These are phyloP conservation scores for Coffea humblotiana DNA, from an alignment of 305 asterid species.

Conservation along the genomic window DNA sequence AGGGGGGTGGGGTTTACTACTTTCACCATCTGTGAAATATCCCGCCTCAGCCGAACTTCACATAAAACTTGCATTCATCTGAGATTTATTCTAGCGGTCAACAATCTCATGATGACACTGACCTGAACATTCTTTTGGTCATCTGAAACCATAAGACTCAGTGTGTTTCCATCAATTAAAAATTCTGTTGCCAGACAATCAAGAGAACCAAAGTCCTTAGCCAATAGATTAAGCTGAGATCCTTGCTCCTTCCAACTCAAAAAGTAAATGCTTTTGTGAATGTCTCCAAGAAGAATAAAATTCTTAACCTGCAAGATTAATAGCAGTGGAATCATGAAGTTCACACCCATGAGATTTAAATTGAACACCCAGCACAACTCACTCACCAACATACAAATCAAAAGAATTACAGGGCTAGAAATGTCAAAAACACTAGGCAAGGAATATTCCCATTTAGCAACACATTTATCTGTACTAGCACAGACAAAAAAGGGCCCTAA, in stretches of 20 bases:
- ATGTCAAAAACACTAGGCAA: constrained; percentile 10
- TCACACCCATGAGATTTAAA: not conserved
- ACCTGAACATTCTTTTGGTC: constrained; percentile 99
- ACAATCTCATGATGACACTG: constrained; percentile 14
- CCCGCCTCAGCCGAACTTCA: not conserved
- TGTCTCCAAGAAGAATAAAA: constrained; percentile 92
- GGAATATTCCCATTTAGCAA: not conserved
- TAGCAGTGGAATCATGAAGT: not conserved
- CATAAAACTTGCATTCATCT: not conserved
- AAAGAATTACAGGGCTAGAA: not conserved
- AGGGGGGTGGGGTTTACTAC: too few species aligned
- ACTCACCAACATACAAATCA: not conserved
- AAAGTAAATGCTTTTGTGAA: constrained; percentile 95
- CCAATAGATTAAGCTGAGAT: constrained; percentile 85
- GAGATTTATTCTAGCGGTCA: not conserved
- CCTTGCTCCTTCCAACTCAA: constrained; percentile 98
- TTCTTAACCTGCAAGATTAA: constrained; percentile 74
- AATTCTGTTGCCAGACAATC: constrained; percentile 95
- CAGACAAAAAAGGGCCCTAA: not conserved
- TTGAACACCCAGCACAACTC: not conserved
- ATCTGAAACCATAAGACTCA: constrained; percentile 93
- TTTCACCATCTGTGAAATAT: not conserved
- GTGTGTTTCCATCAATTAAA: constrained; percentile 95
- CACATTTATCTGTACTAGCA: not conserved
- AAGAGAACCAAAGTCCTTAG: constrained; percentile 95